Conservation (phyloP, 108 stramenopile species). For the Cyclostephanos tholiformis region DNA sequence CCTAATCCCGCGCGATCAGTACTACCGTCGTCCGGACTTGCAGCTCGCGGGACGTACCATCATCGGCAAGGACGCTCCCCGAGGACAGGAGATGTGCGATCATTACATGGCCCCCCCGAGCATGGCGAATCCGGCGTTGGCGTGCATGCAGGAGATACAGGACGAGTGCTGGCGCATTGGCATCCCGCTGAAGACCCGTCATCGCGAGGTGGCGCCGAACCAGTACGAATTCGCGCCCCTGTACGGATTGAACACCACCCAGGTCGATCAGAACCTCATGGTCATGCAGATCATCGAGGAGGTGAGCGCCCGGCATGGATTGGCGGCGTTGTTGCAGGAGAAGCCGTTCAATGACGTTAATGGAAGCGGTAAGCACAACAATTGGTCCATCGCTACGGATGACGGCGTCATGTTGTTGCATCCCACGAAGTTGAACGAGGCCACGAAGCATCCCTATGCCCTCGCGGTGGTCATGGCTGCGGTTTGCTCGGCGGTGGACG, state of each 20-base stretch:
- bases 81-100: constrained; percentile 95
- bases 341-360: constrained; percentile 97
- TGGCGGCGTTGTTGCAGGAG: constrained; percentile 94
- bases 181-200: constrained; percentile 91
- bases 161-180: constrained; percentile 89
- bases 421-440: constrained; percentile 62
- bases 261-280: constrained; percentile 95
- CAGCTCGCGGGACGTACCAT: constrained; percentile 93
- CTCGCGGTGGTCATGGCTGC: constrained; percentile 95
- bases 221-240: constrained; percentile 96
- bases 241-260: constrained; percentile 88
- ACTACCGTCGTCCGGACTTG: constrained; percentile 92
- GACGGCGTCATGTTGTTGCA: constrained; percentile 85
- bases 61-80: constrained; percentile 91
- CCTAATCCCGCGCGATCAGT: constrained; percentile 90
- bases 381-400: constrained; percentile 92
- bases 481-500: constrained; percentile 87
- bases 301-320: constrained; percentile 86
- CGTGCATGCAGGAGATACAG: constrained; percentile 94
- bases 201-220: constrained; percentile 95
- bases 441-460: constrained; percentile 71
- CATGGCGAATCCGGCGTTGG: constrained; percentile 78
- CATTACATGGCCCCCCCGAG: constrained; percentile 94
- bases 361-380: constrained; percentile 96
- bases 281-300: constrained; percentile 98